Evolutionary conservation across 352 stramenopile genomes (phyloP).

Genomic region (Globisporangium spiculum): DNA sequence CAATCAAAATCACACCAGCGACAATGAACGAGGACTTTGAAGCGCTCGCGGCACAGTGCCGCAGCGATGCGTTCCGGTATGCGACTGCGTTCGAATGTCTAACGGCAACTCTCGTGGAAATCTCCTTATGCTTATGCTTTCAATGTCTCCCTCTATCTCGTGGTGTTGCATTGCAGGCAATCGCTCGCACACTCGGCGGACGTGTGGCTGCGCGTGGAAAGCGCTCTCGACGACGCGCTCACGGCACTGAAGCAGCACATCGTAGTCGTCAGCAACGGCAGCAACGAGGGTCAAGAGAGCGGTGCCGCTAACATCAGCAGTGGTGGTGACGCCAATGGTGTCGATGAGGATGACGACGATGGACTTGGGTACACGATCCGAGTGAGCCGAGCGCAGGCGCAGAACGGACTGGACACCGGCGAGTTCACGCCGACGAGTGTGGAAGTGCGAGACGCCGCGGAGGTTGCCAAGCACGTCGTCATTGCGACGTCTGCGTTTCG

Average conservation of each 20-base stretch:
- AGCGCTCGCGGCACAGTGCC: constrained; percentile 52
- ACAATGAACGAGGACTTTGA: constrained; percentile 46
- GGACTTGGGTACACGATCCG: constrained; percentile 71
- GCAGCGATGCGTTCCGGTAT: constrained; percentile 47
- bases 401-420: constrained; percentile 24
- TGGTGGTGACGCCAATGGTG: background rate
- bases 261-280: constrained; percentile 8
- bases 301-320: background rate
- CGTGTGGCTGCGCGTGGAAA: constrained; percentile 21
- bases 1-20: background rate
- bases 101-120: too few species aligned
- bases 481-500: constrained; percentile 48
- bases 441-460: constrained; percentile 22
- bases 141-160: background rate
- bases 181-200: constrained; percentile 20
- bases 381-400: constrained; percentile 25
- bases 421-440: constrained; percentile 30
- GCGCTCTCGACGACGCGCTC: constrained; percentile 17
- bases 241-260: constrained; percentile 17
- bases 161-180: constrained; percentile 11
- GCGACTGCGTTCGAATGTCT: background rate
- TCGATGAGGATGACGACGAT: constrained; percentile 37
- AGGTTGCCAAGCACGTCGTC: constrained; percentile 15
- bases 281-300: constrained; percentile 4
- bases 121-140: too few species aligned